phyloP scores from a whole-genome alignment of 2,329 filamentous ascomycete genomes.

The Sodiomyces alkalinus region DNA sequence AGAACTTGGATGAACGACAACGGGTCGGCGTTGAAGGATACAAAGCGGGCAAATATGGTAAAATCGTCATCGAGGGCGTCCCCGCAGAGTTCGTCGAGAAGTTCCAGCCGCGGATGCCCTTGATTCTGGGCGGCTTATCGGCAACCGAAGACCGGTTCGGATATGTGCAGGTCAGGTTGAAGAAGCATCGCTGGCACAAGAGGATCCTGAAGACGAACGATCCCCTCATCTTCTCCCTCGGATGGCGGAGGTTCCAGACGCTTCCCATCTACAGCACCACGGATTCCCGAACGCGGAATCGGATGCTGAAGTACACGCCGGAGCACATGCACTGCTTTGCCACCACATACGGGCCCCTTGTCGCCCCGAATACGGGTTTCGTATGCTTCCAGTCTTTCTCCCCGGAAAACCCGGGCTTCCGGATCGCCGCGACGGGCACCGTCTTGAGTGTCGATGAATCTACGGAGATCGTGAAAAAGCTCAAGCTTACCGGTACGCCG shows the following conservation, averaged over 20 bases:
- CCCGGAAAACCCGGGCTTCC: slow-evolving; percentile 73
- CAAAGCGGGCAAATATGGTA: slow-evolving; percentile 83
- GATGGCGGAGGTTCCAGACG: slow-evolving; percentile 90
- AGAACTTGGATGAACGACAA: slow-evolving; percentile 70
- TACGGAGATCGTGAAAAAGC: slow-evolving; percentile 97
- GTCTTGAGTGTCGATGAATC: slow-evolving; percentile 90
- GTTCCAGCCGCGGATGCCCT: slow-evolving; percentile 69
- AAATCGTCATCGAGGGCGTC: slow-evolving; percentile 77
- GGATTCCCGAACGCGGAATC: slow-evolving; percentile 82
- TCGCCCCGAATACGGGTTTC: slow-evolving; percentile 92
- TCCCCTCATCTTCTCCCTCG: slow-evolving; percentile 89
- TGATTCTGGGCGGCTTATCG: slow-evolving; percentile 82
- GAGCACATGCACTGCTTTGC: slow-evolving; percentile 99
- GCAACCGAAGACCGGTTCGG: slow-evolving; percentile 92
- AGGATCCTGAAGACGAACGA: slow-evolving; percentile 98
- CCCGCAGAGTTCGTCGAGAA: slow-evolving; percentile 76
- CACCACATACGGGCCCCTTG: slow-evolving; percentile 87
- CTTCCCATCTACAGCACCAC: slow-evolving; percentile 89
- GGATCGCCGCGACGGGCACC: slow-evolving; percentile 86
- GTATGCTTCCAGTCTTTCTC: slow-evolving; percentile 85
- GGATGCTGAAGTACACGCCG: slow-evolving; percentile 97
- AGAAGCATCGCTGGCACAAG: slow-evolving; percentile 97
- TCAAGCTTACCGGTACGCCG: slow-evolving; percentile 84
- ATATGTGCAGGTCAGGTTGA: slow-evolving; percentile 90
- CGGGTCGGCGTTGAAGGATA: slow-evolving; percentile 77